phyloP scores from a whole-genome alignment of 2,329 filamentous ascomycete species.

The Colletotrichum nymphaeae region DNA sequence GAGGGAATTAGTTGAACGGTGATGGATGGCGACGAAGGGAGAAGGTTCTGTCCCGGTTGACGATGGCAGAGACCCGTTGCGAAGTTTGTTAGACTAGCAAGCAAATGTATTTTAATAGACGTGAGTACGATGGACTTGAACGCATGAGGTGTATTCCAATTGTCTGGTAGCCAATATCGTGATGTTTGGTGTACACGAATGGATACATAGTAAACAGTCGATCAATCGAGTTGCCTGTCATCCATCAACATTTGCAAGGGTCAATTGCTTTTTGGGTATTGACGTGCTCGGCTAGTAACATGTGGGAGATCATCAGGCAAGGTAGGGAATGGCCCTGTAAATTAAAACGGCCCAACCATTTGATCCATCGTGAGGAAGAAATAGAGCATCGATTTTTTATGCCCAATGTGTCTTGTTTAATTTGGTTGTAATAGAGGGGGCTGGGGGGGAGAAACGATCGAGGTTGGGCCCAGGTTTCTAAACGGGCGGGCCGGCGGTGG shows the following conservation, averaged over 20 bases:
- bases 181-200: neutral
- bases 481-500: conserved; percentile 23
- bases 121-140: conserved; percentile 40
- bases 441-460: conserved; percentile 27
- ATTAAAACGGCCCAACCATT: conserved; percentile 9
- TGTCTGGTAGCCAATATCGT: neutral
- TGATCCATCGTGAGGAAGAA: neutral
- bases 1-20: conserved; percentile 3
- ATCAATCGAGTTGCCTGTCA: neutral
- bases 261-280: neutral
- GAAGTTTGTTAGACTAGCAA: conserved; percentile 37
- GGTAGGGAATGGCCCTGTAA: conserved; percentile 31
- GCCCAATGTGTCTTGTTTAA: neutral
- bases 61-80: conserved; percentile 11
- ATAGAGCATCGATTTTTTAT: neutral
- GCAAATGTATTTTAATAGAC: conserved; percentile 56
- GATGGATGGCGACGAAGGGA: conserved; percentile 1
- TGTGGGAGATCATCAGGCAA: conserved; percentile 14
- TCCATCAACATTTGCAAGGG: neutral
- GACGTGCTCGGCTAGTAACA: neutral
- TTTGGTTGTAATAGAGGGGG: conserved; percentile 31
- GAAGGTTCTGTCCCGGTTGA: neutral
- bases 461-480: conserved; percentile 11
- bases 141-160: neutral
- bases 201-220: neutral